Base-by-base conservation (phyloP, 2,329 filamentous ascomycete species). In the Aciculosporium take region DNA sequence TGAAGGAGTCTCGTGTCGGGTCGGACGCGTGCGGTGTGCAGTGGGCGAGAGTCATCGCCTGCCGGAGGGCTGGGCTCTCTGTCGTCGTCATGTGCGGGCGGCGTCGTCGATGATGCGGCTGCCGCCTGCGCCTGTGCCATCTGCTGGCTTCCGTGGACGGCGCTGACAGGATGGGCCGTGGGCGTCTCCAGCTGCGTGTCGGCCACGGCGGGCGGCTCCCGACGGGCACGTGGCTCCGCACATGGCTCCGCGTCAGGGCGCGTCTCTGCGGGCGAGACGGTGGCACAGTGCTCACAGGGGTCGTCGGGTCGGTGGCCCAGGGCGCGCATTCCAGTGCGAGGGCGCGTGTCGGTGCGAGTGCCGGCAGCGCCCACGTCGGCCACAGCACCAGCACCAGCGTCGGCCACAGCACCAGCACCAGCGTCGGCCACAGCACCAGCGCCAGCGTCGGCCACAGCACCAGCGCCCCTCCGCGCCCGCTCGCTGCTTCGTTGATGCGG, bases 1-100 rank as follows among this genome's bases (percentile, higher is more conserved):
- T 61, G 58, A 36, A 51, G 55, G 34, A 62, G 49, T 37, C 57
- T 63, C 20, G 63, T 69, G 48, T 68, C 69, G 9, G 69, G 65
- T 3, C 64, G 67, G 27, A 67, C 60, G 39, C 56, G 61, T 46
- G 54, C 55, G 28, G 56, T 56, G 40, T 55, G 56, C 25, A 61
- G 53, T n/a, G 60, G 59, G 38, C 54, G 44, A 24, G 37, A 27
- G 21, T 47, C 46, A 25, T 36, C 28, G 21, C 39, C 33, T 17
- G 21, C 13, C 34, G n/a, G 47, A 43, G 47, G 40, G 48, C 39
- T 37, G 28, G 20, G 35, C 18, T 30, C 35, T 10, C 31, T 23
- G 29, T 37, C 25, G 18, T 31, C 33, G 24, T 43, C 44, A 31
- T 41, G 44, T n/a, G n/a, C n/a, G 42, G 44, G 37, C 23, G 37